Conservation (phyloP, 2,329 filamentous ascomycete genomes). For the Arthrinium phaeospermum region DNA sequence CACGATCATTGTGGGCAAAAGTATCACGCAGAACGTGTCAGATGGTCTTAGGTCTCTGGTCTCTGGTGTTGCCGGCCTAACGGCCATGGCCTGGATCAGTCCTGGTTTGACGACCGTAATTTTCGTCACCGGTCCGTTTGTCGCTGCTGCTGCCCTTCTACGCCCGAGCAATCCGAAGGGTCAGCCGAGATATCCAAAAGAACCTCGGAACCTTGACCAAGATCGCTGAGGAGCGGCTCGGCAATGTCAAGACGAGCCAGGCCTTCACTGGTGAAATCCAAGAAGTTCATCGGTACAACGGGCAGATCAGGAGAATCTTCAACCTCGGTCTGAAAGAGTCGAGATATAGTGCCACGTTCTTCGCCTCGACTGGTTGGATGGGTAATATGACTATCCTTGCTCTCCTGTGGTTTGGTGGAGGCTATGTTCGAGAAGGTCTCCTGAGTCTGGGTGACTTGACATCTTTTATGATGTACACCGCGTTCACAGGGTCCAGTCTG, state of each 20-base stretch:
- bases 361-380: conserved; percentile 83
- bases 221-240: conserved; percentile 96
- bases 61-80: conserved; percentile 86
- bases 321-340: conserved; percentile 86
- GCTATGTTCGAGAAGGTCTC: conserved; percentile 83
- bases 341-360: conserved; percentile 88
- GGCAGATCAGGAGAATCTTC: conserved; percentile 91
- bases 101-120: conserved; percentile 88
- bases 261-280: conserved; percentile 93
- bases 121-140: conserved; percentile 85
- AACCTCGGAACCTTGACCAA: conserved; percentile 93
- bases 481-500: conserved; percentile 82
- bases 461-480: conserved; percentile 98
- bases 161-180: conserved; percentile 83
- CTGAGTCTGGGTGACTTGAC: conserved; percentile 93
- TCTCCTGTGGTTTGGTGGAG: conserved; percentile 87
- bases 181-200: conserved; percentile 92
- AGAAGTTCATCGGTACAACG: conserved; percentile 90
- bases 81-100: conserved; percentile 95
- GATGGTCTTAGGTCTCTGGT: conserved; percentile 92
- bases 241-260: conserved; percentile 95
- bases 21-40: conserved; percentile 96
- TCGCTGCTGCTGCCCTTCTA: conserved; percentile 89
- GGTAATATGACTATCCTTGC: conserved; percentile 96
- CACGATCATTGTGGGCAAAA: conserved; percentile 97